phyloP scores from a whole-genome alignment of 495 filamentous ascomycete genomes.

The Lepidopterella palustris region DNA sequence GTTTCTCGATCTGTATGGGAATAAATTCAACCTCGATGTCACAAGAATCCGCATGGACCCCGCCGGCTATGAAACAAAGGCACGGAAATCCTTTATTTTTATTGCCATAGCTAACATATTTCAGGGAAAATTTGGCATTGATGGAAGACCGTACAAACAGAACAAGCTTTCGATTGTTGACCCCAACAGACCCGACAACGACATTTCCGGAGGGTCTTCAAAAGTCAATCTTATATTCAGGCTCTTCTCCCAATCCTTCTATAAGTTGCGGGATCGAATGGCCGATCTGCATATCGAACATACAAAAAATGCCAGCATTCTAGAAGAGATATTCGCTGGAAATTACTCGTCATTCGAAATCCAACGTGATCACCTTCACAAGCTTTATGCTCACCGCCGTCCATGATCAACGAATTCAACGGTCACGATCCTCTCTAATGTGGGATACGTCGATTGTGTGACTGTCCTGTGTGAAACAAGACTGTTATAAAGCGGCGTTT shows the following conservation, averaged over 20 bases:
- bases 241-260: constrained; percentile 58
- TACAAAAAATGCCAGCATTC: constrained; percentile 23
- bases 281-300: constrained; percentile 47
- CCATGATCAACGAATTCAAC: too few species aligned
- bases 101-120: neutral
- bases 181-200: constrained; percentile 74
- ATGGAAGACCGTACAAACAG: constrained; percentile 38
- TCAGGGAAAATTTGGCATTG: constrained; percentile 6
- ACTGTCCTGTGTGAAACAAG: too few species aligned
- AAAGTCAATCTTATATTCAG: constrained; percentile 56
- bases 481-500: too few species aligned
- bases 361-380: constrained; percentile 24
- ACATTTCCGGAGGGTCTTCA: constrained; percentile 75
- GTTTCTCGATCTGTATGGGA: constrained; percentile 85
- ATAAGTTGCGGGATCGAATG: constrained; percentile 53
- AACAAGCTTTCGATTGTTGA: constrained; percentile 72
- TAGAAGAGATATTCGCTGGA: constrained; percentile 33
- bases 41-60: constrained; percentile 70
- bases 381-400: neutral
- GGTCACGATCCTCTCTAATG: too few species aligned
- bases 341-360: constrained; percentile 34
- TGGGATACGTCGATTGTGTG: too few species aligned
- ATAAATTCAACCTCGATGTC: constrained; percentile 57
- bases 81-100: constrained; percentile 39
- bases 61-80: constrained; percentile 66